Evolutionary conservation across 2,329 filamentous ascomycete species (phyloP).

Genomic region (Dendrostoma leiphaemia): DNA sequence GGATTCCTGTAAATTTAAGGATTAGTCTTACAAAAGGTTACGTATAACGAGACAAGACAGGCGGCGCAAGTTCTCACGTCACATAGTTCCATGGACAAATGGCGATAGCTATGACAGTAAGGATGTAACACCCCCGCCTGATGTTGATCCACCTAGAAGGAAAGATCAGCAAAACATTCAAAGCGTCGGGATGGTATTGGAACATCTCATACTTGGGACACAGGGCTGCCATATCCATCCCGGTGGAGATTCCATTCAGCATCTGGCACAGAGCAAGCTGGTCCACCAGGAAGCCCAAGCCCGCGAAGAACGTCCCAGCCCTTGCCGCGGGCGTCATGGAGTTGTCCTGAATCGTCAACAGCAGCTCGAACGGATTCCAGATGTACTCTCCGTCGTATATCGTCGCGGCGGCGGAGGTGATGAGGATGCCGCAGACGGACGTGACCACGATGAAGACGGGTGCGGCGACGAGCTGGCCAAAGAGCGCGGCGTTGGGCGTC

Average conservation of each 20-base stretch:
- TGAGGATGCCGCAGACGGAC: conserved; percentile 34
- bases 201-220: conserved; percentile 39
- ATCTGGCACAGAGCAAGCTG: conserved; percentile 31
- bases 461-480: conserved; percentile 28
- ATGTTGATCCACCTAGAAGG: conserved; percentile 46
- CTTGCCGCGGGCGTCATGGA: conserved; percentile 26
- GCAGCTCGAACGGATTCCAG: conserved; percentile 37
- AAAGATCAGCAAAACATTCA: too few relatives aligned
- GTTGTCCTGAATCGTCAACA: conserved; percentile 32
- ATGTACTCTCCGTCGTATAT: conserved; percentile 33
- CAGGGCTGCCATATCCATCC: conserved; percentile 47
- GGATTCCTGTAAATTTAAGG: conserved; percentile 29
- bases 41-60: not conserved
- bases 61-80: conserved; percentile 19
- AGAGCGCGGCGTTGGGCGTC: conserved; percentile 26
- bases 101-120: conserved; percentile 36
- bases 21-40: not conserved
- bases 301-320: conserved; percentile 36
- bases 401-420: conserved; percentile 32
- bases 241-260: conserved; percentile 28
- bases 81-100: conserved; percentile 42
- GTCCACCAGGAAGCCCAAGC: conserved; percentile 31
- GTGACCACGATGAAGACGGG: conserved; percentile 36
- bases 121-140: conserved; percentile 42
- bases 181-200: too few relatives aligned